A percentile compares a stretch with the other conserved stretches of the same genome.
phyloP scores from a whole-genome alignment of 371 early-diverging fungal genomes.

The Mortierella sp. region DNA sequence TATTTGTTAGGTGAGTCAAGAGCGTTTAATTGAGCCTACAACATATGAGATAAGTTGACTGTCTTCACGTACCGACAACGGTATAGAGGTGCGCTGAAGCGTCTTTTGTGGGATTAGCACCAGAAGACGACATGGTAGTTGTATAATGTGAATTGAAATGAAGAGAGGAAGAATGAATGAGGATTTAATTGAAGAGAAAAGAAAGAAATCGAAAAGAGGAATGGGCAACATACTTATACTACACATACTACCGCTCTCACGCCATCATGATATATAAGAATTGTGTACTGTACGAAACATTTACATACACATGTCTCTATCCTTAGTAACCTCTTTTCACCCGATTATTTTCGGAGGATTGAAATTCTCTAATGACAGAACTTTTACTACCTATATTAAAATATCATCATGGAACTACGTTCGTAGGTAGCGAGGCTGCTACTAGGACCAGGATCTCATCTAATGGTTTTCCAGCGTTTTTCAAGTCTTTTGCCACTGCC shows the following conservation, averaged over 20 bases:
- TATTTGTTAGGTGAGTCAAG: neutral
- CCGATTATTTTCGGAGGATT: too few species aligned
- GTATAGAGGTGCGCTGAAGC: slow-evolving; percentile 47
- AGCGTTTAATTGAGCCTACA: neutral
- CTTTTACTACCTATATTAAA: neutral
- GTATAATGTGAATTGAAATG: slow-evolving; percentile 7
- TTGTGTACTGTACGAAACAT: too few species aligned
- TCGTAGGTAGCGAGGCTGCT: slow-evolving; percentile 59
- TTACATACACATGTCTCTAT: neutral
- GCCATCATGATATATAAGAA: too few species aligned
- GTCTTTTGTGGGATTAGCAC: slow-evolving; percentile 13
- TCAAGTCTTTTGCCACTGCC: slow-evolving; percentile 79
- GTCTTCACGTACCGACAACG: slow-evolving; percentile 33
- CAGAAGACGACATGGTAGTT: slow-evolving; percentile 18
- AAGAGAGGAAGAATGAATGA: slow-evolving; percentile 1
- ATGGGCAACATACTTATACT: neutral
- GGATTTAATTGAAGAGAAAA: neutral
- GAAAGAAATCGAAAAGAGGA: neutral
- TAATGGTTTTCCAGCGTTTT: slow-evolving; percentile 73
- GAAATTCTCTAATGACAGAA: neutral
- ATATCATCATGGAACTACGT: slow-evolving; percentile 17
- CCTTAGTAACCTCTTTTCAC: too few species aligned
- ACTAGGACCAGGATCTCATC: slow-evolving; percentile 77
- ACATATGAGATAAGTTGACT: neutral
- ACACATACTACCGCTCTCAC: neutral